Evolutionary conservation across 148 eudicot species (phyloP).

Genomic region (Oxyria digyna): DNA sequence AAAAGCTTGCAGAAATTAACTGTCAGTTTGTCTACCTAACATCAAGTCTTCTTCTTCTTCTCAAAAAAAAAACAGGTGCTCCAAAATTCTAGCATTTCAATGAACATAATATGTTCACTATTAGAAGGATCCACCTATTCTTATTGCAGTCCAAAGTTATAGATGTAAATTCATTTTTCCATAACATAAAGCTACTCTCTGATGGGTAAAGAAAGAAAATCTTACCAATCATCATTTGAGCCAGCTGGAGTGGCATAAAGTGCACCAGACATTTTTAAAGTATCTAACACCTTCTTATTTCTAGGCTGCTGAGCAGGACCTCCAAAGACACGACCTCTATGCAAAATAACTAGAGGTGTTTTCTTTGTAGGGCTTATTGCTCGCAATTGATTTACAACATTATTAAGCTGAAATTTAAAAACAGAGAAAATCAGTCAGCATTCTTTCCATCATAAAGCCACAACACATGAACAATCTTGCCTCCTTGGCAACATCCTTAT

Average conservation of each 20-base stretch:
- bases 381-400: slow-evolving; percentile 46
- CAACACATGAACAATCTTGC: not conserved
- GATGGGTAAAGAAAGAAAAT: slow-evolving; percentile 1
- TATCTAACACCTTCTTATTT: slow-evolving; percentile 42
- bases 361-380: slow-evolving; percentile 53
- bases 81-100: not conserved
- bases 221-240: slow-evolving; percentile 86
- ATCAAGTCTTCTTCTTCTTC: no score
- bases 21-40: not conserved
- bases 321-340: slow-evolving; percentile 45
- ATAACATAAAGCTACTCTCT: not conserved
- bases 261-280: slow-evolving; percentile 55
- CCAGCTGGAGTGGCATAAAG: slow-evolving; percentile 79
- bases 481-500: not conserved
- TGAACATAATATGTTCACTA: not conserved
- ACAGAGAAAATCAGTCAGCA: slow-evolving; percentile 5
- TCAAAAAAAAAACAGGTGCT: no score
- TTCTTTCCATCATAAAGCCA: not conserved
- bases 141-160: not conserved
- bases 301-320: slow-evolving; percentile 51
- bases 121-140: not conserved
- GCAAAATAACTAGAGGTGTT: slow-evolving; percentile 70
- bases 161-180: not conserved
- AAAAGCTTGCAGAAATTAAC: not conserved
- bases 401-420: slow-evolving; percentile 31